Percentiles rank a stretch among this genome's conserved stretches.
Evolutionary conservation across 1,139 yeast genomes (phyloP).

Genomic region (Yamadazyma dushanensis): DNA sequence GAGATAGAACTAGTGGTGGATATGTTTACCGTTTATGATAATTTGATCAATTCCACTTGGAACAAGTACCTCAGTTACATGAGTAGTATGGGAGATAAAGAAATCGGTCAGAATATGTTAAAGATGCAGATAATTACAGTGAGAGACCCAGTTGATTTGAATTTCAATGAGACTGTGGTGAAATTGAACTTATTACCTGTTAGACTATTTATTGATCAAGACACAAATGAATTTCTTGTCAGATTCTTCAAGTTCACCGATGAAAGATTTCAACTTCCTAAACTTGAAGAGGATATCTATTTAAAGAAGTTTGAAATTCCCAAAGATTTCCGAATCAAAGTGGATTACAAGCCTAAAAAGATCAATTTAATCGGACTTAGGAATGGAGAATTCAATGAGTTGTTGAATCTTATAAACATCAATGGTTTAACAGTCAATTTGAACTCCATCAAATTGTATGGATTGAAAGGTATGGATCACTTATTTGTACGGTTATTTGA

Average conservation of each 20-base stretch:
- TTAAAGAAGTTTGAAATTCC: conserved; percentile 64
- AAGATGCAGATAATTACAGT: conserved; percentile 55
- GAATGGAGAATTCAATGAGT: conserved; percentile 83
- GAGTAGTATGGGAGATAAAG: conserved; percentile 68
- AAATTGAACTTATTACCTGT: conserved; percentile 65
- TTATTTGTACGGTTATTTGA: conserved; percentile 57
- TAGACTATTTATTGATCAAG: conserved; percentile 87
- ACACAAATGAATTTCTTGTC: conserved; percentile 78
- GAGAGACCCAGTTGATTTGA: conserved; percentile 51
- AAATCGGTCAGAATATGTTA: conserved; percentile 67
- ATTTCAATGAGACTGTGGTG: conserved; percentile 69
- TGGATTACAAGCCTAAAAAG: conserved; percentile 92
- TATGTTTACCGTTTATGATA: conserved; percentile 45
- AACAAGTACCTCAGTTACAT: conserved; percentile 75
- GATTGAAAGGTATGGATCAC: conserved; percentile 70
- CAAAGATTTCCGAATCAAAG: conserved; percentile 59
- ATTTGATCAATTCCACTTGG: conserved; percentile 89
- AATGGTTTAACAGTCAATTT: conserved; percentile 80
- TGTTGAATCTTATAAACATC: conserved; percentile 82
- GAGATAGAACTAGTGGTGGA: conserved; percentile 33
- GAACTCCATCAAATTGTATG: conserved; percentile 64
- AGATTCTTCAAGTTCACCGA: conserved; percentile 84
- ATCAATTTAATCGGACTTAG: conserved; percentile 80
- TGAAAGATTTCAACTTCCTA: conserved; percentile 59
- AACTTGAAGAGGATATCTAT: conserved; percentile 58